phyloP scores from a whole-genome alignment of 371 early-diverging fungal genomes.

The Saksenaea vasiformis region DNA sequence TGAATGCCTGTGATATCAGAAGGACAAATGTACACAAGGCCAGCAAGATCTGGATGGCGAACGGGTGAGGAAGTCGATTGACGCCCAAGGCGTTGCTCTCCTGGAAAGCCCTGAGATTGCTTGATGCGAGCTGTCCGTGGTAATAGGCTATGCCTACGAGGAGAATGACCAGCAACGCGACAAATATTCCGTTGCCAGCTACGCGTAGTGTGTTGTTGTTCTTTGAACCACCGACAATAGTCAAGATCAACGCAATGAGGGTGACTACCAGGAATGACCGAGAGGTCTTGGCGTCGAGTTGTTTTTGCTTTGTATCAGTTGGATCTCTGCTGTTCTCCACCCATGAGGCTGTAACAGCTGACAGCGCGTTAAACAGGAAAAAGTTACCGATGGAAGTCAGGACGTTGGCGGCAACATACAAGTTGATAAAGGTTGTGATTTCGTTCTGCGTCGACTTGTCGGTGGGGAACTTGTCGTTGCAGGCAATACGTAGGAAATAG shows the following conservation, averaged over 20 bases:
- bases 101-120: not conserved
- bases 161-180: slow-evolving; percentile 3
- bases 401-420: slow-evolving; percentile 8
- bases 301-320: not conserved
- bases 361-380: slow-evolving; percentile 11
- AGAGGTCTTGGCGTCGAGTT: not conserved
- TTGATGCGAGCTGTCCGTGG: not conserved
- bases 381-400: slow-evolving; percentile 12
- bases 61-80: not conserved
- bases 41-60: slow-evolving; percentile 1
- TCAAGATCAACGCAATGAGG: slow-evolving; percentile 8
- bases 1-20: slow-evolving; percentile 6
- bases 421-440: slow-evolving; percentile 8
- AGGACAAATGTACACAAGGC: not conserved
- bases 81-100: no score
- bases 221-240: slow-evolving; percentile 4
- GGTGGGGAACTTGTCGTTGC: slow-evolving; percentile 1
- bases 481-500: slow-evolving; percentile 13
- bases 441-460: not conserved
- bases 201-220: slow-evolving; percentile 1
- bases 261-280: slow-evolving; percentile 2
- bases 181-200: slow-evolving; percentile 11
- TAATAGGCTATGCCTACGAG: slow-evolving; percentile 1
- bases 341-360: slow-evolving; percentile 7
- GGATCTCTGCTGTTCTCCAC: slow-evolving; percentile 3